Evolutionary conservation across 345 rosid species (phyloP), one percentile per base, ranked within the genome.

Genomic region (Lepidium aucheri): DNA sequence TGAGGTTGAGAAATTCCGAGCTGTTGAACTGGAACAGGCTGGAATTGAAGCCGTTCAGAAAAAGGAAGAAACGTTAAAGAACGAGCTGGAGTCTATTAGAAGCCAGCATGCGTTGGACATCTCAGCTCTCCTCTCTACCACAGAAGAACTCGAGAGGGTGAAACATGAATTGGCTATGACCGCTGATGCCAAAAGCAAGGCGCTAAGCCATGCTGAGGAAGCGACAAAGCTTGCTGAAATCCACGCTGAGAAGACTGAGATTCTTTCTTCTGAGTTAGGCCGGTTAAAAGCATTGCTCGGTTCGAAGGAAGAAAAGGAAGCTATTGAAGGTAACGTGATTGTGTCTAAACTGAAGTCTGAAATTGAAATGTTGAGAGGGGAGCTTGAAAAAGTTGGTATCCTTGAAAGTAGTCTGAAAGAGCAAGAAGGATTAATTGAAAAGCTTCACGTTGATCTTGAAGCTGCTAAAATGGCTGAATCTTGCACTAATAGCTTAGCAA

Each of bases 141-240:
- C 88, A 7, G 82, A 85, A 65, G 98, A 89, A 80, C 86, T 89
- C 38, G 81, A 85, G 51, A 78, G 61, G 71, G 58, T 83, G 59
- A 86, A 85, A 78, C 88, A 87, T 49, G 98, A 92, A 56, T 64
- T 87, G 57, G 79, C 80, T 67, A 83, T 78, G 95, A 81, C 84
- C 7, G 78, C 79, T 36, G 98, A 89, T 69, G 86, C 95, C 4
- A 92, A 92, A 81, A 84, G 83, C 73, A 86, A 92, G 75, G 96
- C 96, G 7, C 47, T 92, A 71, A 78, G 65, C 74, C 95, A 92
- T 51, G 98, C 98, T 2, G 95, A 89, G 69, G 91, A 89, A 73
- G 98, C 95, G 0, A 85, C 95, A 6, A 92, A 84, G 85, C 82
- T 92, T 26, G 98, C 96, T 22, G 98, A 92, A 80, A 81, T 81